These are phyloP conservation scores for Epichloe elymi DNA, from an alignment of 2,329 filamentous ascomycete species.

Conservation along the genomic window DNA sequence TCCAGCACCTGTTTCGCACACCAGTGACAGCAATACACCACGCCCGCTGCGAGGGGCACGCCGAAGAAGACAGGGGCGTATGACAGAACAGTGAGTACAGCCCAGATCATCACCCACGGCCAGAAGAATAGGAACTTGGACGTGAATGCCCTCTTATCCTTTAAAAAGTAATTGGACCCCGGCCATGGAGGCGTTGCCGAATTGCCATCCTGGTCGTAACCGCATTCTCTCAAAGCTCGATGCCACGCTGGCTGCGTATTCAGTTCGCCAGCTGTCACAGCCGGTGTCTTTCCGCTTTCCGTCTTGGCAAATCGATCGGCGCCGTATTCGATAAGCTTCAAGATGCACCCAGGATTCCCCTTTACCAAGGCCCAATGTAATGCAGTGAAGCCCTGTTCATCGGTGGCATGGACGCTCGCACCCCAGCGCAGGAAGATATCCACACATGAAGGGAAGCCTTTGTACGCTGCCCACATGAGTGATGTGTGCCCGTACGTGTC, in stretches of 20 bases:
- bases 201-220: slow-evolving; percentile 69
- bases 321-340: slow-evolving; percentile 92
- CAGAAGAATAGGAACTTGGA: slow-evolving; percentile 81
- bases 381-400: slow-evolving; percentile 88
- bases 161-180: slow-evolving; percentile 55
- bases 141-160: slow-evolving; percentile 67
- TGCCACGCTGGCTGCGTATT: slow-evolving; percentile 75
- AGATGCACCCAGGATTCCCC: slow-evolving; percentile 75
- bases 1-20: slow-evolving; percentile 63
- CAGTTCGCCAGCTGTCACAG: slow-evolving; percentile 76
- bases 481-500: slow-evolving; percentile 87
- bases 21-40: slow-evolving; percentile 62
- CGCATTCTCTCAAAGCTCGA: slow-evolving; percentile 68
- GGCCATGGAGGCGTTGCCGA: slow-evolving; percentile 58
- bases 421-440: slow-evolving; percentile 91
- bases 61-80: slow-evolving; percentile 62
- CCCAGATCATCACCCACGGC: slow-evolving; percentile 67
- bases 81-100: slow-evolving; percentile 58
- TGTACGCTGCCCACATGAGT: slow-evolving; percentile 98
- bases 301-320: slow-evolving; percentile 87
- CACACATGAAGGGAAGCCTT: slow-evolving; percentile 84
- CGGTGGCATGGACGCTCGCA: slow-evolving; percentile 77
- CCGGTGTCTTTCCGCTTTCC: slow-evolving; percentile 78
- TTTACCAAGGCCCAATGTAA: slow-evolving; percentile 95
- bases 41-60: slow-evolving; percentile 54